A percentile compares a stretch with the other conserved stretches of the same genome.
Conservation (phyloP, 805 yeast genomes). For the Candida tallmaniae region DNA sequence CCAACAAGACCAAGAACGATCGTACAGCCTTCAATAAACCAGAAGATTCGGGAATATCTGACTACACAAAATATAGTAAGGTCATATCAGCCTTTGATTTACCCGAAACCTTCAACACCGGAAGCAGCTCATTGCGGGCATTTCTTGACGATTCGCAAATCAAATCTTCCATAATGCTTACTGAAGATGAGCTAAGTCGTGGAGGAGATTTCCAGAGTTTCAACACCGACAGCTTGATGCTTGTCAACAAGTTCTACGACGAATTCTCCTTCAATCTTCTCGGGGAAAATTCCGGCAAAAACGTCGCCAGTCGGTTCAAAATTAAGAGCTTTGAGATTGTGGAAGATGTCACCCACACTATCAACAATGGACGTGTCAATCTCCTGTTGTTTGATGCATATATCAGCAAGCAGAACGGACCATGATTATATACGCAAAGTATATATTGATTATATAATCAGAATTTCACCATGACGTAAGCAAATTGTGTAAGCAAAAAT, state of each 20-base stretch:
- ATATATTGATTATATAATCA: no score
- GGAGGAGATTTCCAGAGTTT: conserved; percentile 30
- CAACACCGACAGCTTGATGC: conserved; percentile 23
- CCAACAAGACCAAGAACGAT: no score
- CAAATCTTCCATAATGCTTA: conserved; percentile 3
- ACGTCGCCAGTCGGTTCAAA: conserved; percentile 15
- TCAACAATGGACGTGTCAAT: conserved; percentile 32
- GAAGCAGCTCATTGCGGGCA: conserved; percentile 4
- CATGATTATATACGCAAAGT: conserved; percentile 10
- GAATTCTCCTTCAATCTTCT: conserved; percentile 9
- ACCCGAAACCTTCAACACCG: conserved; percentile 7
- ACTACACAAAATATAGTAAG: conserved; percentile 2
- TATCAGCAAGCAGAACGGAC: conserved; percentile 38
- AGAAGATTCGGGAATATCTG: no score
- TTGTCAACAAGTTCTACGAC: conserved; percentile 12
- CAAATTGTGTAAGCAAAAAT: no score
- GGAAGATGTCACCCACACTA: conserved; percentile 25
- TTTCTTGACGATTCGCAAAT: conserved; percentile 6
- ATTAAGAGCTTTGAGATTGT: conserved; percentile 34
- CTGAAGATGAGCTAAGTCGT: conserved; percentile 3
- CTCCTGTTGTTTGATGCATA: conserved; percentile 39
- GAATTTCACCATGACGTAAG: no score
- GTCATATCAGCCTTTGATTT: conserved; percentile 6
- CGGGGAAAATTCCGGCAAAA: conserved; percentile 5
- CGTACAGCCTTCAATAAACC: no score